phyloP scores from a whole-genome alignment of 208 protist species.

The Acanthamoeba healyi region DNA sequence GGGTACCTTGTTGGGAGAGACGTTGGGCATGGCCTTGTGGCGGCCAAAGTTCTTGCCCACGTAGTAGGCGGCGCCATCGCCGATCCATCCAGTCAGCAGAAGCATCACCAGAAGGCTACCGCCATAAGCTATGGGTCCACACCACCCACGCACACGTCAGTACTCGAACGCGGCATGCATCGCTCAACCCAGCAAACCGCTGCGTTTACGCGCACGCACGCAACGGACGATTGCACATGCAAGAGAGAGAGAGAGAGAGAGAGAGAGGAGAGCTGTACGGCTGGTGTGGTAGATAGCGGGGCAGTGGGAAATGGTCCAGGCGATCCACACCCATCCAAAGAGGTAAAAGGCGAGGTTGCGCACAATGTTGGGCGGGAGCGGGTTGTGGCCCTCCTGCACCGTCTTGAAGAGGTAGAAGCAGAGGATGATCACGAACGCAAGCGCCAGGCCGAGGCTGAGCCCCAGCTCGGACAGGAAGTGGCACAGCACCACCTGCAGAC shows the following conservation, averaged over 20 bases:
- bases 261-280: not conserved
- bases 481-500: slow-evolving; percentile 43
- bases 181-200: too few relatives aligned
- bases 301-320: slow-evolving; percentile 46
- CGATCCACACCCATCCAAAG: slow-evolving; percentile 58
- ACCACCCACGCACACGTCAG: not conserved
- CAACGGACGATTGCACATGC: not conserved
- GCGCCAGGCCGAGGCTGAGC: slow-evolving; percentile 23
- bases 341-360: slow-evolving; percentile 37
- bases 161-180: not conserved
- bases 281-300: slow-evolving; percentile 32
- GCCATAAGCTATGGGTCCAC: not conserved
- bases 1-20: slow-evolving; percentile 56
- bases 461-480: slow-evolving; percentile 39
- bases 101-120: slow-evolving; percentile 24
- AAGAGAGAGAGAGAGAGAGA: not conserved
- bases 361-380: slow-evolving; percentile 36
- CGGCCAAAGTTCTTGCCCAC: slow-evolving; percentile 61
- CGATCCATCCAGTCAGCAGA: slow-evolving; percentile 33
- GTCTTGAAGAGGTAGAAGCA: slow-evolving; percentile 56
- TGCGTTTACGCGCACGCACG: not conserved
- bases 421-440: slow-evolving; percentile 20
- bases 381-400: slow-evolving; percentile 38
- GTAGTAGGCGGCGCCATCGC: slow-evolving; percentile 56
- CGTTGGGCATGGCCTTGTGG: slow-evolving; percentile 63